phyloP scores from a whole-genome alignment of 345 rosid genomes.

The Eucalyptus decipiens region DNA sequence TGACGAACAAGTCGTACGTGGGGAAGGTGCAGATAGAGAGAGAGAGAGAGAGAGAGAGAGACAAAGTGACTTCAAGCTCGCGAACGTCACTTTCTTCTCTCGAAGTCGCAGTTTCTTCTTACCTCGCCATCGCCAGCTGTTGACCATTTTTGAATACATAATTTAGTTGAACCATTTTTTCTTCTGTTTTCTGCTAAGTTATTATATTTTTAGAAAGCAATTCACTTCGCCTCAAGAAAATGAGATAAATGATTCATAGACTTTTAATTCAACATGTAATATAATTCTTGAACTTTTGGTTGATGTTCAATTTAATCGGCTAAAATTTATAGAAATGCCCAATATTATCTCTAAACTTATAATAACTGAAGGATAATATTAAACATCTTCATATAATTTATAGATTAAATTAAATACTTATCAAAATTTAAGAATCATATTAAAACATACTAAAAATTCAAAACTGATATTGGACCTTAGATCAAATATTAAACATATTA shows the following conservation, averaged over 20 bases:
- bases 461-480: too few relatives aligned
- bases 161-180: not conserved
- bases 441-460: too few relatives aligned
- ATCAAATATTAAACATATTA: too few relatives aligned
- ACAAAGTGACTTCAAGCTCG: not conserved
- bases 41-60: not conserved
- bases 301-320: too few relatives aligned
- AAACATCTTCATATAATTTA: too few relatives aligned
- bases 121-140: not conserved
- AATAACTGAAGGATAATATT: too few relatives aligned
- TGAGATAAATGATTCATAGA: too few relatives aligned
- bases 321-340: rapidly evolving
- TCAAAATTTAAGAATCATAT: too few relatives aligned
- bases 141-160: not conserved
- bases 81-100: not conserved
- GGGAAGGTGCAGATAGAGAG: not conserved
- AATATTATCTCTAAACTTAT: too few relatives aligned
- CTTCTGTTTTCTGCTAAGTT: not conserved
- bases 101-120: not conserved
- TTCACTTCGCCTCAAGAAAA: not conserved
- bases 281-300: too few relatives aligned
- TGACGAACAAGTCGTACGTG: not conserved
- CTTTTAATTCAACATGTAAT: too few relatives aligned
- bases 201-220: not conserved
- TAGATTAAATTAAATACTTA: too few relatives aligned